A percentile compares a stretch with the other conserved stretches of the same genome.
phyloP scores from a whole-genome alignment of 208 protist species.

The Acanthamoeba triangularis region DNA sequence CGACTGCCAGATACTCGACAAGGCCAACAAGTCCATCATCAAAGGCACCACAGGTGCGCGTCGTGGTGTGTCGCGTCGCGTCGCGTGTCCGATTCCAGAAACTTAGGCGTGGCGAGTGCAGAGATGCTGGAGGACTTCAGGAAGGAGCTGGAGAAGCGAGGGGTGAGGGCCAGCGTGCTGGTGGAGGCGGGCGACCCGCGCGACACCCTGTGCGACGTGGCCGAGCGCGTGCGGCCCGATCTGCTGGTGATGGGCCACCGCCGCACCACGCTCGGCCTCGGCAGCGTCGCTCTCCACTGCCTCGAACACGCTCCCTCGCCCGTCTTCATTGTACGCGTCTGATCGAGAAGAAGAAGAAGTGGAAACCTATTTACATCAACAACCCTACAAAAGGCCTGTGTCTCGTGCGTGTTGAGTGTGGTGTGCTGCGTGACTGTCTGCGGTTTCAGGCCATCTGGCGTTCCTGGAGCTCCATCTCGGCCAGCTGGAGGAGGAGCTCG shows the following conservation, averaged over 20 bases:
- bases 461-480: constrained; percentile 9
- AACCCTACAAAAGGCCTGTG: not conserved
- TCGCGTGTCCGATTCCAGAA: not conserved
- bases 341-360: not conserved
- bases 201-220: constrained; percentile 18
- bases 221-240: not conserved
- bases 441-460: not conserved
- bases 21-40: constrained; percentile 70
- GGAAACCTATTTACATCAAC: no score
- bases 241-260: constrained; percentile 38
- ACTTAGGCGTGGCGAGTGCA: not conserved
- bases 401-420: not conserved
- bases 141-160: constrained; percentile 19
- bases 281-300: constrained; percentile 26
- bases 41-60: constrained; percentile 8
- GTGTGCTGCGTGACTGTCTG: not conserved
- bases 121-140: constrained; percentile 54
- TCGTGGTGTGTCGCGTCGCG: not conserved
- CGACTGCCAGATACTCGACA: constrained; percentile 57
- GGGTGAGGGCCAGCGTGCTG: not conserved
- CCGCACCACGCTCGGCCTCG: not conserved
- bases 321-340: not conserved
- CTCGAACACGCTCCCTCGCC: not conserved
- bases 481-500: constrained; percentile 39
- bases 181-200: constrained; percentile 58